Base-by-base conservation (phyloP, 2,329 filamentous ascomycete genomes). In the Alternaria consortialis region DNA sequence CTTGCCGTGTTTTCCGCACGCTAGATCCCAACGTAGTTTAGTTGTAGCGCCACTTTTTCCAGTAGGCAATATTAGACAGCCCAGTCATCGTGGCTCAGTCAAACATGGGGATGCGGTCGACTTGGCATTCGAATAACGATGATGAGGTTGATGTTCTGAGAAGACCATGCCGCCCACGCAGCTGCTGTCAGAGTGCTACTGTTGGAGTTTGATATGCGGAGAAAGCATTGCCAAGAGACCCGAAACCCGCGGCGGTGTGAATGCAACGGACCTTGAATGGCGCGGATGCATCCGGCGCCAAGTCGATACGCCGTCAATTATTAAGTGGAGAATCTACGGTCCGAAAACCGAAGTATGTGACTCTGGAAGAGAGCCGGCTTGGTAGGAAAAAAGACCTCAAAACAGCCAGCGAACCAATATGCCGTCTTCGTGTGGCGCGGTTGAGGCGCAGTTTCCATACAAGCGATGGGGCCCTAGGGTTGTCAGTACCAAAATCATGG, bases 1-100 rank as follows among this genome's bases (percentile, higher is more conserved):
- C 37, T 53, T 66, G 66, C 66, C 66, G 66, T 59, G 17, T 15
- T 47, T 53, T 60, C 66, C 65, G 61, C 4, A 51, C 8, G 40
- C 55, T 57, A 62, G 39, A 17, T 34, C n/a, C 20, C 1, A 47
- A 32, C 7, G 3, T 8, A 39, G 40, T 32, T 51, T 53, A 58
- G 54, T 50, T 56, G 64, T 66, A 62, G 66, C 64, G 65, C 65
- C 60, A 57, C 47, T 25, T 8, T 17, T 25, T 25, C 34, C 39
- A 43, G 23, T n/a, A 31, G 42, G 57, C 11, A 59, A 34, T 50
- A 53, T 53, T 46, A 55, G 44, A 47, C 58, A 55, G 56, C n/a
- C 59, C 42, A 63, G 9, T 58, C 27, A 60, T 44, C 31, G 52
- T 58, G 59, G 59, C 59, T 63, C 55, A 53, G 47, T 46, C 50